A percentile compares a stretch with the other conserved stretches of the same genome.
Conservation (phyloP, 169 alveolate species). For the Neospora caninum region DNA sequence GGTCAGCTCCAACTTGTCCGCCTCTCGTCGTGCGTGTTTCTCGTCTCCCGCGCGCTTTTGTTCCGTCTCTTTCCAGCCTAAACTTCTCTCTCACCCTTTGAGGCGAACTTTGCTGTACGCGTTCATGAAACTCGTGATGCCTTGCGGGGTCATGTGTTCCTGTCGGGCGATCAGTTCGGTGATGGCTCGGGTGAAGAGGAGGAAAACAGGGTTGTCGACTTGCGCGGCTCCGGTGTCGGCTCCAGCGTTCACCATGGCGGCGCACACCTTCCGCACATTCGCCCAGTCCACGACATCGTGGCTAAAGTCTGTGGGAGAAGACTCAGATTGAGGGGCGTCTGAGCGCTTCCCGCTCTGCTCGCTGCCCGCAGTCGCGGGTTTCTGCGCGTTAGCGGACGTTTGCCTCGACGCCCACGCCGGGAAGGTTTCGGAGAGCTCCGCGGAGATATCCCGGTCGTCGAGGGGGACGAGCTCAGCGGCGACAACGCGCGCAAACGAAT, state of each 20-base stretch:
- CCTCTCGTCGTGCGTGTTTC: no score
- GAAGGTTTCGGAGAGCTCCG: neutral
- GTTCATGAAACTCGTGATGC: constrained; percentile 27
- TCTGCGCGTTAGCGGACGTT: neutral
- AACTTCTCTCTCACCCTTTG: neutral
- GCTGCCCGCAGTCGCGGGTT: no score
- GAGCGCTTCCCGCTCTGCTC: no score
- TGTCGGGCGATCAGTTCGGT: neutral
- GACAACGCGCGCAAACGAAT: constrained; percentile 39
- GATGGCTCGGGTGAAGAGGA: constrained; percentile 22
- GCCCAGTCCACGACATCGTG: constrained; percentile 37
- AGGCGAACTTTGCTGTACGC: constrained; percentile 40
- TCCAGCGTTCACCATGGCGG: constrained; percentile 29
- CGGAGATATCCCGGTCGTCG: constrained; percentile 1
- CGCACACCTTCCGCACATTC: constrained; percentile 24
- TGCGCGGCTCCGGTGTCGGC: neutral
- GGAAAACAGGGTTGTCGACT: constrained; percentile 31
- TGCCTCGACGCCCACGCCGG: neutral
- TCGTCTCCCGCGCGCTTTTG: neutral
- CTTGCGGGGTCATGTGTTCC: constrained; percentile 38
- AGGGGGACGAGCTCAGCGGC: constrained; percentile 26
- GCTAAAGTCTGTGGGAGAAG: neutral
- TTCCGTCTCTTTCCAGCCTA: neutral
- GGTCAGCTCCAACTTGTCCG: no score
- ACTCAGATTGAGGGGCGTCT: neutral